Evolutionary conservation across 1,284 basidiomycete species (phyloP), one percentile per base, ranked within the genome.

Genomic region (Ustilago tritici): DNA sequence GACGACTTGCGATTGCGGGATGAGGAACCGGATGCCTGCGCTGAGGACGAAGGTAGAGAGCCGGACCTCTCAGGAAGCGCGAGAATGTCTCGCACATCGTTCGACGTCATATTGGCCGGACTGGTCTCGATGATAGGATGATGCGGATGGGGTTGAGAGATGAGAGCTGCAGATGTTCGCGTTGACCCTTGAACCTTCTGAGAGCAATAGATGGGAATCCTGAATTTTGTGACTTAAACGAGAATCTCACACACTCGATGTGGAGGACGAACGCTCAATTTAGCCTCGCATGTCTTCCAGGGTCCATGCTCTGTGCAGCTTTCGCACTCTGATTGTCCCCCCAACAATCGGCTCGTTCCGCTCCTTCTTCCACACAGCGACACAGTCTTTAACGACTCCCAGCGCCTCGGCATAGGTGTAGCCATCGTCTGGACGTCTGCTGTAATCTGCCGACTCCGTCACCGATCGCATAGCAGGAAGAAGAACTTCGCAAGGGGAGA

Each of bases 21-120:
- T 11, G 71, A 71, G 7, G 75, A 70, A 40, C 60, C 62, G 47
- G 64, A 66, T 46, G 76, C 61, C 6, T 66, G 66, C n/a, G 70
- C 58, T 12, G 75, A 74, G 11, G 70, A 70, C 2, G 71, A 66
- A 10, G 72, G 62, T 14, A 56, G 64, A 23, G 65, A 49, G 40
- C 59, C 50, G 1, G 72, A 67, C 41, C 69, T 57, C 47, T 78
- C 70, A 12, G 82, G 81, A 12, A 84, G 76, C 56, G 82, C 83
- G 46, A 84, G 64, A 50, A 84, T 84, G 66, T 84, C 82, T 54
- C 82, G 78, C 53, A 84, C 82, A 62, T 84, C 82, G 68, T 78
- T 81, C 23, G 77, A 79, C 23, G 71, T 79, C 81, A 82, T 82
- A 15, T 15, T 62, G 40, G n/a, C 35, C 17, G n/a, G 36, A 11